Percentiles rank a stretch among this genome's conserved stretches.
Conservation (phyloP, 139 green algal genomes). For the Ettlia oleoabundans region DNA sequence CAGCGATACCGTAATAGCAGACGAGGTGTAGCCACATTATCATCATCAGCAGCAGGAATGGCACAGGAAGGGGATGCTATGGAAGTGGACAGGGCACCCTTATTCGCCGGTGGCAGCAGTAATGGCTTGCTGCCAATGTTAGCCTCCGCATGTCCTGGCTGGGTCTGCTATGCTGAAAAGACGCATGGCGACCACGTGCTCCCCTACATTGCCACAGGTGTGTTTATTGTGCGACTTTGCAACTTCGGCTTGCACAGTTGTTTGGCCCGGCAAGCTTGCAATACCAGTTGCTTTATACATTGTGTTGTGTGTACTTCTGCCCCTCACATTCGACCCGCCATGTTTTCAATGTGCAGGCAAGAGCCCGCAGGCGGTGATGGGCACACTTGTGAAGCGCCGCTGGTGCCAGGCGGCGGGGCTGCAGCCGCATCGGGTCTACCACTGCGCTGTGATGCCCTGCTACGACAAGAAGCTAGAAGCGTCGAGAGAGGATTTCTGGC, state of each 20-base stretch:
- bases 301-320: too few species aligned
- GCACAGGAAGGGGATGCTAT: background rate
- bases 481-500: constrained; percentile 77
- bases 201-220: constrained; percentile 72
- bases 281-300: too few species aligned
- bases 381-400: constrained; percentile 86
- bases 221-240: background rate
- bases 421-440: constrained; percentile 72
- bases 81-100: background rate
- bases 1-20: constrained; percentile 48
- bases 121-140: constrained; percentile 78
- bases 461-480: constrained; percentile 99
- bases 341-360: constrained; percentile 57
- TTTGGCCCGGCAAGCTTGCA: too few species aligned
- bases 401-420: constrained; percentile 46
- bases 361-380: constrained; percentile 92
- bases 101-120: constrained; percentile 6
- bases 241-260: too few species aligned
- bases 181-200: constrained; percentile 88
- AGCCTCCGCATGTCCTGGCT: constrained; percentile 92
- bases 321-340: background rate
- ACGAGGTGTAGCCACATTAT: background rate
- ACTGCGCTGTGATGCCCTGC: constrained; percentile 97
- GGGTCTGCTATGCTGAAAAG: constrained; percentile 99
- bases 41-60: background rate